phyloP scores from a whole-genome alignment of 2,329 filamentous ascomycete species.

The Graphiopsis chlorocephala region DNA sequence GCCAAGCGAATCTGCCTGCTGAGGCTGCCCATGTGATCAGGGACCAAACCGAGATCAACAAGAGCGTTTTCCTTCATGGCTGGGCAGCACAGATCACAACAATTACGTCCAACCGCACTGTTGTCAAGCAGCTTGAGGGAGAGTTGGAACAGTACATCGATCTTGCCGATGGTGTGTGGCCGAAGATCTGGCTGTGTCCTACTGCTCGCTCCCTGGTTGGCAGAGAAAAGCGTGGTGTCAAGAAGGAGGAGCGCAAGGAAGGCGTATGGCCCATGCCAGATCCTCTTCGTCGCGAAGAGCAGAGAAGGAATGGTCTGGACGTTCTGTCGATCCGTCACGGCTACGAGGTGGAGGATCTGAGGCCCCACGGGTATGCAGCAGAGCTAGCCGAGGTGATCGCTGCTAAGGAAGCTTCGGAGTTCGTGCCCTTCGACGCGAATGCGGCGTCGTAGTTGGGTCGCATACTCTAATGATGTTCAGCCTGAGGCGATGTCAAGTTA shows the following conservation, averaged over 20 bases:
- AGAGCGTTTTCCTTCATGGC: constrained; percentile 70
- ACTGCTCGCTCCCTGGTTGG: constrained; percentile 65
- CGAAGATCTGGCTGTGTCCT: constrained; percentile 63
- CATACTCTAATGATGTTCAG: neutral
- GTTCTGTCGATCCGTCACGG: constrained; percentile 28
- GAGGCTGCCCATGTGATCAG: constrained; percentile 45
- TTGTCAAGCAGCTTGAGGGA: constrained; percentile 63
- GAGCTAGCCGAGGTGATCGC: constrained; percentile 28
- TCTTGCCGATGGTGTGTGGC: constrained; percentile 53
- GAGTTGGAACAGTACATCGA: constrained; percentile 54
- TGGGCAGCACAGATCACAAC: constrained; percentile 65
- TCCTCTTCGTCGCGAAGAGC: constrained; percentile 30
- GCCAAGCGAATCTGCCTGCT: constrained; percentile 45
- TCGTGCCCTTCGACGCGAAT: neutral
- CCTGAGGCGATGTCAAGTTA: neutral
- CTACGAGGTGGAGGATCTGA: constrained; percentile 28
- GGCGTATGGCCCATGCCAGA: constrained; percentile 29
- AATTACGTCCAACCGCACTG: constrained; percentile 67
- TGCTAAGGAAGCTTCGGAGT: constrained; percentile 25
- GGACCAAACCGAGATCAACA: constrained; percentile 60
- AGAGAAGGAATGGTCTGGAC: constrained; percentile 32
- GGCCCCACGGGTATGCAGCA: constrained; percentile 28
- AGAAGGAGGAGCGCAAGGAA: constrained; percentile 24
- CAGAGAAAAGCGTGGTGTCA: constrained; percentile 53
- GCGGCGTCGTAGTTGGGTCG: neutral